Evolutionary conservation across 768 basidiomycete genomes (phyloP), one percentile per base, ranked within the genome.

Genomic region (Kwoniella europaea): DNA sequence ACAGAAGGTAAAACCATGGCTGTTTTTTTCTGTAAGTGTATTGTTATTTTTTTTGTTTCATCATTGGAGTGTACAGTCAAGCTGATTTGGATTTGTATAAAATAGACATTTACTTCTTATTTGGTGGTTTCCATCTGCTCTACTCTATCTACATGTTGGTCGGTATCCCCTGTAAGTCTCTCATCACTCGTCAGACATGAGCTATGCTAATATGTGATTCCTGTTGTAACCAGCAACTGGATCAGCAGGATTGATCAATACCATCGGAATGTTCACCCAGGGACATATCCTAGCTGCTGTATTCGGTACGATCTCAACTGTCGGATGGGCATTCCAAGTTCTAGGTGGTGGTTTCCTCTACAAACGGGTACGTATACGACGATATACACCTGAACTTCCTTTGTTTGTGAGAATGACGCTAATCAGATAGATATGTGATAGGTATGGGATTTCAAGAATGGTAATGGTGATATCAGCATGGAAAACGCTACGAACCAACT

Each of bases 111-210:
- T 99, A 93, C 87, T 96, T 98, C 87, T 89, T 98, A 85, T 99
- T 99, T 85, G 88, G 90, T 66, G 96, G 94, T 58, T 98, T 92
- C 87, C 94, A 99, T 85, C 87, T 98, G 72, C 86, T 92, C 53
- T 98, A 93, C 86, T 92, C 91, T 73, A 82, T 92, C 80, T 98
- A 98, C 76, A 95, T 92, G 92, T 90, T 94, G 83, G 90, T 98
- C 82, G 96, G 96, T 74, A 91, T 97, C 77, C 94, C 94, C 16
- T 85, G 82, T 82, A 60, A 65, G 82, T 76, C 24, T 24, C 16
- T 55, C 5, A 22, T 9, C 13, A 55, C 46, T 6, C n/a, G 10
- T 24, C 24, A 24, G 24, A 24, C 24, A 24, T 24, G 24, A 24
- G 54, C 44, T 20, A 20, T 20, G 61, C 68, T 69, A 13, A 63